Evolutionary conservation across 2,329 filamentous ascomycete species (phyloP), one percentile per base, ranked within the genome.

Genomic region (Fusarium illudens): DNA sequence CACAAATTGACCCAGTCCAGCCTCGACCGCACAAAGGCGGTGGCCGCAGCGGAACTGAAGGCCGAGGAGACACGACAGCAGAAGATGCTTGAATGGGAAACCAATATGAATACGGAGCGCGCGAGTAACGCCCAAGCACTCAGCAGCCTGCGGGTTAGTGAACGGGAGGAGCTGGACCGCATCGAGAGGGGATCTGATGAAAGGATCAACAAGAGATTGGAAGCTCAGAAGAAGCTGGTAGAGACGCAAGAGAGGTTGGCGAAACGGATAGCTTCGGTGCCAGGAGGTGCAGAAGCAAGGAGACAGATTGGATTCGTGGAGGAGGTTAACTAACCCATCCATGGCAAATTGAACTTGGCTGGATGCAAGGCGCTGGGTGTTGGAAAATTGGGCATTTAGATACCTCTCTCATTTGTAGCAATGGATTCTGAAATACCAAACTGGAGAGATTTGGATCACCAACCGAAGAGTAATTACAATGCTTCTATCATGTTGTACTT

Each of bases 251-350:
- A 81, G 62, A 76, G 76, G 64, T 58, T 81, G 57, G 79, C 79
- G 1, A 77, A 74, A 61, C 79, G 80, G 69, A 73, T 88, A 60
- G 83, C 86, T 9, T 80, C 84, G 15, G 76, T 73, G 1, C 69
- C 75, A 2, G 59, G 62, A 17, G 68, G 63, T 0, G 42, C 60
- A 10, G 73, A 79, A 34, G 54, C 74, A 39, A 76, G 83, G 69
- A 80, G 82, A 64, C 84, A 86, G 78, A 84, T 87, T 77, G 86
- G 86, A n/a, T 88, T 82, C 66, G 80, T 88, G 30, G 83, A 83
- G 49, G 86, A 87, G 77, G 60, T 87, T 72, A 81, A 82, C 63
- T 84, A 71, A 72, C 37, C 32, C 49, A 51, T 34, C 30, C 12
- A 4, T n/a, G 25, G 19, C 42, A 44, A 48, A 19, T 55, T 63